A percentile compares a stretch with the other conserved stretches of the same genome.
Evolutionary conservation across 805 yeast genomes (phyloP).

Genomic region (Metschnikowia lunata): DNA sequence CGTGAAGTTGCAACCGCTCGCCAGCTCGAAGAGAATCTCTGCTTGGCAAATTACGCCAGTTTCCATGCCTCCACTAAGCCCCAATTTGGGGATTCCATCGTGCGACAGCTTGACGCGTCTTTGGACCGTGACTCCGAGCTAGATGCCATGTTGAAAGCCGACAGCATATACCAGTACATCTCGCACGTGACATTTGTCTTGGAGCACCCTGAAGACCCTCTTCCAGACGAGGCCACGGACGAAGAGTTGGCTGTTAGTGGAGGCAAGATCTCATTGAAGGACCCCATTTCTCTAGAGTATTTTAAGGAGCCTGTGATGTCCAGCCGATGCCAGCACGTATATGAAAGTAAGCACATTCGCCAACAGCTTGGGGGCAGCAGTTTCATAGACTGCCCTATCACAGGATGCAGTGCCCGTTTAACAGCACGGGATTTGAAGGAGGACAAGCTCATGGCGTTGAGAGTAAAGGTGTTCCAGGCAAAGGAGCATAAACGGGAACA

Average conservation of each 20-base stretch:
- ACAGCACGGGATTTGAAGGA: slow-evolving; percentile 31
- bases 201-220: slow-evolving; percentile 56
- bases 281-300: slow-evolving; percentile 57
- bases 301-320: slow-evolving; percentile 56
- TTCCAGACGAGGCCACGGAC: slow-evolving; percentile 51
- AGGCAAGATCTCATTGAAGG: slow-evolving; percentile 61
- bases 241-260: slow-evolving; percentile 67
- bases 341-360: slow-evolving; percentile 46
- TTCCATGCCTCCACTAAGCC: slow-evolving; percentile 4
- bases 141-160: slow-evolving; percentile 5
- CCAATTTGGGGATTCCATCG: slow-evolving; percentile 14
- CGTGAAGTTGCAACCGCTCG: slow-evolving; percentile 7
- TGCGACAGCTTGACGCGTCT: slow-evolving; percentile 1
- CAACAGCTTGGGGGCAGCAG: slow-evolving; percentile 21
- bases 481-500: slow-evolving; percentile 13
- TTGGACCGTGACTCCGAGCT: neutral
- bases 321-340: slow-evolving; percentile 56
- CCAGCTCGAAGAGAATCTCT: slow-evolving; percentile 11
- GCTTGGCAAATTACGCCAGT: slow-evolving; percentile 9
- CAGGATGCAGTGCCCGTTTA: slow-evolving; percentile 46
- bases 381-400: slow-evolving; percentile 50
- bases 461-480: slow-evolving; percentile 41
- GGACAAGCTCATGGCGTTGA: slow-evolving; percentile 52
- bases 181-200: slow-evolving; percentile 46
- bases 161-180: slow-evolving; percentile 23